Evolutionary conservation across 2,329 filamentous ascomycete species (phyloP), one percentile per base, ranked within the genome.

Genomic region (Zymoseptoria pseudotritici): DNA sequence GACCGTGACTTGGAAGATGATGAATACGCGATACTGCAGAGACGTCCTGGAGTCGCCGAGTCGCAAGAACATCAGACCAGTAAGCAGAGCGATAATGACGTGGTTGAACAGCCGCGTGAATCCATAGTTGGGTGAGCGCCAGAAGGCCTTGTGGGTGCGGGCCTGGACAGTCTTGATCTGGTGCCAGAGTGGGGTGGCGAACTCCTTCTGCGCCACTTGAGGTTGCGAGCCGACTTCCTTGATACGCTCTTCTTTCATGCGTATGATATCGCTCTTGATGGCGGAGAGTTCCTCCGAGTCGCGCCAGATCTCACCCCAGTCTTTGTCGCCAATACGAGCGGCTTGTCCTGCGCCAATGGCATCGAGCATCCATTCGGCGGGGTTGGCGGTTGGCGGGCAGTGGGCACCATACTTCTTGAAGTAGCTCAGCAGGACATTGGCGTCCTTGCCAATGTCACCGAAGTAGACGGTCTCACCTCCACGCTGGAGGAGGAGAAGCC

Each of bases 41-140:
- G 87, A 89, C 1, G 86, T 78, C 9, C 88, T 83, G 2, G 88
- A 91, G 69, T 91, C 76, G 70, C 93, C 86, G 8, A 96, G 83
- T 62, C 90, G 83, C 54, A 95, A 79, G 73, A 88, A 96, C 36
- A 87, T 87, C 11, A 96, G 80, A 66, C 91, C 91, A 0, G 88
- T 90, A 58, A 95, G 77, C 13, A 96, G 70, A 1, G 89, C 87
- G 65, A 96, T 89, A 62, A 86, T 83, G 61, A 93, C 78, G 72
- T 96, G 91, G 71, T 89, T 92, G 79, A 93, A 95, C 19, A 96
- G 78, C 19, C 91, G 84, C 0, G 91, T 95, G 74, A 95, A 94
- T 56, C 91, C 86, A 72, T 96, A 96, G 77, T 95, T 91, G 42
- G 89, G 89, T 1, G 88, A 89, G 50, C 91, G 83, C 90, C 90